Conservation (phyloP, 306 rosid genomes). For the Rosa chinensis region DNA sequence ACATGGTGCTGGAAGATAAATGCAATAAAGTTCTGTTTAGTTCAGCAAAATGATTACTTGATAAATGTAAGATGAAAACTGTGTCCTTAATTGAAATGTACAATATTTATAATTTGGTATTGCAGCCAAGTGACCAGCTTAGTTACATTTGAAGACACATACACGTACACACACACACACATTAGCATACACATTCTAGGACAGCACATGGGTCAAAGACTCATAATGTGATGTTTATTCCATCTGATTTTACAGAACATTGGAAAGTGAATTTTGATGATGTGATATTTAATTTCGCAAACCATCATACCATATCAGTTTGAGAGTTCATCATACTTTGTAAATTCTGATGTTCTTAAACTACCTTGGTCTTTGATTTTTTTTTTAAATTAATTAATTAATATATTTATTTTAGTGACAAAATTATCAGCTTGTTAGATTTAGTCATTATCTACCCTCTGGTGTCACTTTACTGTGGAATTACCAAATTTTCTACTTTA, state of each 20-base stretch:
- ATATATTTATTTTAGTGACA: not conserved
- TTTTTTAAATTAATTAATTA: too few relatives aligned
- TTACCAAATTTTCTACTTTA: not conserved
- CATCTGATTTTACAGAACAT: not conserved
- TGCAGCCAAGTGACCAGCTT: conserved; percentile 6
- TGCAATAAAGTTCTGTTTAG: conserved; percentile 17
- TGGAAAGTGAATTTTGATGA: not conserved
- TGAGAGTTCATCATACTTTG: not conserved
- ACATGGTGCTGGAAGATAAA: conserved; percentile 38
- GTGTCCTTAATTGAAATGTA: not conserved
- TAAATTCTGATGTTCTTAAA: not conserved
- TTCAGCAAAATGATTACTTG: conserved; percentile 18
- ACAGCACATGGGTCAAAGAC: not conserved
- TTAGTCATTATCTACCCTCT: not conserved
- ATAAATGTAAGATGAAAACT: conserved; percentile 3
- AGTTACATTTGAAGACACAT: not conserved
- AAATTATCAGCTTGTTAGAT: not conserved
- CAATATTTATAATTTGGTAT: not conserved
- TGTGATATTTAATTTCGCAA: not conserved
- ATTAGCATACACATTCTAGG: not conserved
- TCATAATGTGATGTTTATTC: not conserved
- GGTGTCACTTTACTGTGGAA: not conserved
- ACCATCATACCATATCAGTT: conserved; percentile 1
- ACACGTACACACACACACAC: not conserved
- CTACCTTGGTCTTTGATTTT: not conserved